Evolutionary conservation across 805 yeast species (phyloP).

Genomic region (Barnettozyma salicaria): DNA sequence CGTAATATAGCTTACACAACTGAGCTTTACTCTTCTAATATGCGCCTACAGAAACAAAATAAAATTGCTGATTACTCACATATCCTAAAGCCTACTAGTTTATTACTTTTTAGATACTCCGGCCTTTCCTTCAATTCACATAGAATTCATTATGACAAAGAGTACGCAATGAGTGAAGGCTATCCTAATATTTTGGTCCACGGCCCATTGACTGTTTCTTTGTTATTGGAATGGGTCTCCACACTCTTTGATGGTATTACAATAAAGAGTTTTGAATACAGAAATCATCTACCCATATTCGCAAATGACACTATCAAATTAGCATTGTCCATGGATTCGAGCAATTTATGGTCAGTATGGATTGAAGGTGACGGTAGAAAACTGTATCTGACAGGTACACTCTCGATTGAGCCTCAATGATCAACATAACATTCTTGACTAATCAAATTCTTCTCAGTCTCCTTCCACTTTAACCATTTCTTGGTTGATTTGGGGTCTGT

Average conservation of each 20-base stretch:
- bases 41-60: background rate
- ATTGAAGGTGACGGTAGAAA: conserved; percentile 15
- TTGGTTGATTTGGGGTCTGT: conserved; percentile 45
- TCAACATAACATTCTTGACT: conserved; percentile 19
- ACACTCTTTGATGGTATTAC: conserved; percentile 13
- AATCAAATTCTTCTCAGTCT: conserved; percentile 31
- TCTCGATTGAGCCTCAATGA: conserved; percentile 9
- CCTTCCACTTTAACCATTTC: conserved; percentile 44
- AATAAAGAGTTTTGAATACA: conserved; percentile 34
- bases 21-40: conserved; percentile 18
- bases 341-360: conserved; percentile 16
- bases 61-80: conserved; percentile 21
- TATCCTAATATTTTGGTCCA: conserved; percentile 62
- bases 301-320: conserved; percentile 28
- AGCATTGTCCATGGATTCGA: conserved; percentile 12
- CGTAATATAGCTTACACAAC: conserved; percentile 61
- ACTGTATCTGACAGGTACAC: conserved; percentile 13
- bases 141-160: conserved; percentile 65
- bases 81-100: conserved; percentile 33
- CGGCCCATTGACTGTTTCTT: conserved; percentile 72
- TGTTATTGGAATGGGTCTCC: conserved; percentile 49
- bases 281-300: conserved; percentile 39
- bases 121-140: conserved; percentile 81
- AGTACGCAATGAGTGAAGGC: conserved; percentile 53
- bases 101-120: conserved; percentile 56